phyloP scores from a whole-genome alignment of 371 early-diverging fungal genomes.

The Vavraia culicis region DNA sequence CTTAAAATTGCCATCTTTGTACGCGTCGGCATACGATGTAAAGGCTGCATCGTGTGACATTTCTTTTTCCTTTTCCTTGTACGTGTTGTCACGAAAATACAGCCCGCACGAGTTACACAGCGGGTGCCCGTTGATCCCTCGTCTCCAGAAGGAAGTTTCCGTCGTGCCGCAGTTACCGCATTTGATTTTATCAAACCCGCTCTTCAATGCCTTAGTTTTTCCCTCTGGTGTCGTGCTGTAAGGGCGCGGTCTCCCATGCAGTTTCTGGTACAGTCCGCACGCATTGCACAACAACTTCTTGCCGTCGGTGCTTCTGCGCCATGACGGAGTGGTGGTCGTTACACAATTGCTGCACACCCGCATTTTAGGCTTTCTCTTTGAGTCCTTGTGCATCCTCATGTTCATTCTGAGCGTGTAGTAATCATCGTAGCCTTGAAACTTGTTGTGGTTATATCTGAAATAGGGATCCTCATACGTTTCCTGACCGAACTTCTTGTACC shows the following conservation, averaged over 20 bases:
- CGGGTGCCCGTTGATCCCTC: constrained; percentile 22
- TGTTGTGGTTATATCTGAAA: too few species aligned
- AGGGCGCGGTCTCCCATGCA: constrained; percentile 47
- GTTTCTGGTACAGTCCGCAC: constrained; percentile 59
- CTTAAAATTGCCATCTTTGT: too few species aligned
- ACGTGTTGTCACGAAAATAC: too few species aligned
- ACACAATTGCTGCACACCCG: constrained; percentile 55
- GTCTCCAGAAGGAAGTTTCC: constrained; percentile 25
- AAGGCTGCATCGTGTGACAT: too few species aligned
- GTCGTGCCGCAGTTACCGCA: constrained; percentile 37
- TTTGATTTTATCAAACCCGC: constrained; percentile 23
- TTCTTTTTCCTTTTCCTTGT: too few species aligned
- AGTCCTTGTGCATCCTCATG: too few species aligned
- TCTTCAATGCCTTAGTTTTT: constrained; percentile 42
- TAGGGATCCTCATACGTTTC: too few species aligned
- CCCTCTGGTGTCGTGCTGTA: constrained; percentile 39
- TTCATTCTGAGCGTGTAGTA: too few species aligned
- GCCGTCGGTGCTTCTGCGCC: constrained; percentile 57
- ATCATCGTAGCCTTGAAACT: too few species aligned
- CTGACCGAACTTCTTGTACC: too few species aligned
- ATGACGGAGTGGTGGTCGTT: constrained; percentile 60
- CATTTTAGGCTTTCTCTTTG: constrained; percentile 38
- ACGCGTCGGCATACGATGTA: too few species aligned
- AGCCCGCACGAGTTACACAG: constrained; percentile 26
- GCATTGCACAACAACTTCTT: constrained; percentile 60